Evolutionary conservation across 108 stramenopile genomes (phyloP), one percentile per base, ranked within the genome.

Genomic region (Seminavis robusta): DNA sequence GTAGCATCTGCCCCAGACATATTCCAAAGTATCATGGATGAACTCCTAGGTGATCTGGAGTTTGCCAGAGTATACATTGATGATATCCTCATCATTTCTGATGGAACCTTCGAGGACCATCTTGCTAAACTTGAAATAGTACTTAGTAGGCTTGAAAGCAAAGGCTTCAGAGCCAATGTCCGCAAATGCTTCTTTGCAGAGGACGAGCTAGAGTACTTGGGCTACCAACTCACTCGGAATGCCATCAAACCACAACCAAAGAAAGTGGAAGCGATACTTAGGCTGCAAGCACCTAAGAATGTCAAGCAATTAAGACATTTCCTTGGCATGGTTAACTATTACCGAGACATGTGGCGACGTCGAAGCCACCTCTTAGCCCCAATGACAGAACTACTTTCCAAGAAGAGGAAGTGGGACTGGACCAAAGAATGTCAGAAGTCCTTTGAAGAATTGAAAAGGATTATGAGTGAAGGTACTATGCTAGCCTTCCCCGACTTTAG

Each of bases 321-420:
- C 23, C 30, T 71, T 13, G 79, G 69, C 0, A 56, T 63, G 45
- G 43, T 74, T 6, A 74, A 74, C 6, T 78, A 75, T 36, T 77
- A 81, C 57, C 60, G 56, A 24, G 80, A 77, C 44, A 61, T 80
- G 49, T 80, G 69, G 70, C 29, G 31, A 24, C 41, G 53, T 32
- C 33, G 74, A 15, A 58, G 55, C 0, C 56, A 82, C 19, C 19
- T 75, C 11, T 50, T 78, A 19, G 76, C 76, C 1, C 73, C 81
- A 21, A 65, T 82, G 29, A 71, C 59, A 10, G 25, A 32, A 1
- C 45, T 81, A 0, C 30, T 45, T 9, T 36, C 56, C 13, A 56
- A 53, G 0, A 53, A 65, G 5, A 33, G 37, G 48, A 56, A 61
- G 16, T 74, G 43, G 45, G 24, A 65, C 1, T 79, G 74, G 77